Evolutionary conservation across 2,329 filamentous ascomycete species (phyloP).

Genomic region (Beauveria brongniartii): DNA sequence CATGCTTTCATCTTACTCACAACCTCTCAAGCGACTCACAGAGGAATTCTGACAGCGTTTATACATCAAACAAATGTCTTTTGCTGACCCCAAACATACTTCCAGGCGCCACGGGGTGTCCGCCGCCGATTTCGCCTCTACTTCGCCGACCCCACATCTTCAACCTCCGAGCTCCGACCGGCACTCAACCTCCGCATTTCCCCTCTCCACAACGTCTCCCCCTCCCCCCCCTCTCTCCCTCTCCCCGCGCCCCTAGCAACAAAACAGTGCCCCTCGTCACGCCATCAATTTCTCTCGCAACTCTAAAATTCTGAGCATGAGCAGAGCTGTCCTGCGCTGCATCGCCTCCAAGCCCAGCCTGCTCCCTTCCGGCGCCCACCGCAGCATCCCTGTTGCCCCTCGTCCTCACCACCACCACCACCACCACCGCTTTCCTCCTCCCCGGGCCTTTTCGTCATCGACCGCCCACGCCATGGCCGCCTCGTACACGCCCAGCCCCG

Average conservation of each 20-base stretch:
- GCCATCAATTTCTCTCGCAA: not conserved
- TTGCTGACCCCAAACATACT: too few relatives aligned
- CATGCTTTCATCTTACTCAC: too few relatives aligned
- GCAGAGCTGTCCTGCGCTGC: not conserved
- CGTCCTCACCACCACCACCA: not conserved
- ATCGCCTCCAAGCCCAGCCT: not conserved
- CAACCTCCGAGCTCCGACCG: too few relatives aligned
- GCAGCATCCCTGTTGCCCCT: too few relatives aligned
- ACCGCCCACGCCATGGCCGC: conserved; percentile 4
- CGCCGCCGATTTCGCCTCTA: too few relatives aligned
- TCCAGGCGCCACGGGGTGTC: too few relatives aligned
- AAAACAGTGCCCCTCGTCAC: not conserved
- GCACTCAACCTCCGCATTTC: not conserved
- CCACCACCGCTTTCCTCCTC: not conserved
- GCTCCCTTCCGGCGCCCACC: not conserved
- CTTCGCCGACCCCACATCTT: too few relatives aligned
- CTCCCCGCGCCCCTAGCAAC: not conserved
- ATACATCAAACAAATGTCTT: too few relatives aligned
- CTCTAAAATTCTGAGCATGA: not conserved
- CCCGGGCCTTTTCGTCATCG: not conserved
- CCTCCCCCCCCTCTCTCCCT: not conserved
- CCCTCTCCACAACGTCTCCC: not conserved
- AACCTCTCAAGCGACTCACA: too few relatives aligned
- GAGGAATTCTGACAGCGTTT: too few relatives aligned
- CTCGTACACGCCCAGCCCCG: conserved; percentile 10